Percentiles rank a stretch among this genome's conserved stretches.
phyloP scores from a whole-genome alignment of 148 eudicot genomes.

The Cornus florida region DNA sequence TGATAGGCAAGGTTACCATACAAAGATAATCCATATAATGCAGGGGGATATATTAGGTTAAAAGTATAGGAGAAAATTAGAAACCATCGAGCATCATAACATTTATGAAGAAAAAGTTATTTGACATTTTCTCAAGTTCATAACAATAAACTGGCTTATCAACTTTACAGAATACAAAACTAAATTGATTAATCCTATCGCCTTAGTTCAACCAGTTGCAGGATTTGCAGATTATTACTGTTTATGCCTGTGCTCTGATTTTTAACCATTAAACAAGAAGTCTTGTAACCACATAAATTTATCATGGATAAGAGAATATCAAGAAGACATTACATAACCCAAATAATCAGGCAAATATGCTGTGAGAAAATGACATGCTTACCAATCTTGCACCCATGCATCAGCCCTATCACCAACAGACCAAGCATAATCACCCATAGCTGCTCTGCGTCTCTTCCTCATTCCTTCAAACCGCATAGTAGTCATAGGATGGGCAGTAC shows the following conservation, averaged over 20 bases:
- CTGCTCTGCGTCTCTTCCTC: slow-evolving; percentile 83
- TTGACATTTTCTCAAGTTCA: too few species aligned
- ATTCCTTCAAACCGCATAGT: slow-evolving; percentile 50
- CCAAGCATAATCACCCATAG: slow-evolving; percentile 69
- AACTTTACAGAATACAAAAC: too few species aligned
- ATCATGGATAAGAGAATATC: background rate
- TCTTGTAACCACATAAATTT: background rate
- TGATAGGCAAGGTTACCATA: too few species aligned
- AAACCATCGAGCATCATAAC: too few species aligned
- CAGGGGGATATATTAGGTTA: too few species aligned
- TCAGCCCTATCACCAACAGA: slow-evolving; percentile 83
- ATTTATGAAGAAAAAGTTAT: too few species aligned
- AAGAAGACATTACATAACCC: background rate
- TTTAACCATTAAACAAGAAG: background rate
- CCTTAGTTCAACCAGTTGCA: background rate
- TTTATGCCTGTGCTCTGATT: background rate
- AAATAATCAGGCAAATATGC: background rate
- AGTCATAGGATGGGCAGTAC: slow-evolving; percentile 53
- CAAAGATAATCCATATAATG: too few species aligned
- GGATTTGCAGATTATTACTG: background rate
- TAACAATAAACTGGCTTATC: too few species aligned
- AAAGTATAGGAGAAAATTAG: too few species aligned
- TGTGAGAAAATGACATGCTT: slow-evolving; percentile 17
- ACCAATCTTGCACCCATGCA: slow-evolving; percentile 78
- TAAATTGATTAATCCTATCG: too few species aligned